Conservation (phyloP, 495 filamentous ascomycete species). For the Aspergillus kassunensis region DNA sequence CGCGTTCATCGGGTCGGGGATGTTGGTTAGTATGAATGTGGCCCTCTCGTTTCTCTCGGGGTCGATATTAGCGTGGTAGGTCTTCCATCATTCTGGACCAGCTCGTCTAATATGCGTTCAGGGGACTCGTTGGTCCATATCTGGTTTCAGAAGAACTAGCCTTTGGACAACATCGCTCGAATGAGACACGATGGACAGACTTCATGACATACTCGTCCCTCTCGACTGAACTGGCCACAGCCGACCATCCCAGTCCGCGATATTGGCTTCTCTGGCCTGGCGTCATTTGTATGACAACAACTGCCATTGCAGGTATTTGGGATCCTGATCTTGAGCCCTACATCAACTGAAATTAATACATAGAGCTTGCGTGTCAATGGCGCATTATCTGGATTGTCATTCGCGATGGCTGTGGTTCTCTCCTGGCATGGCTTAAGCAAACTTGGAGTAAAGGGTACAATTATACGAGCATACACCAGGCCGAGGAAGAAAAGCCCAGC, state of each 20-base stretch:
- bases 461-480: not conserved
- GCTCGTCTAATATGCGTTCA: not conserved
- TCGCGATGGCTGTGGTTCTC: not conserved
- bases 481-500: not conserved
- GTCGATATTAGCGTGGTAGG: conserved; percentile 5
- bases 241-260: conserved; percentile 1
- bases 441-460: not conserved
- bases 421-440: not conserved
- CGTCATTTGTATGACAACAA: conserved; percentile 2
- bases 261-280: conserved; percentile 8
- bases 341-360: too few species aligned
- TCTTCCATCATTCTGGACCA: not conserved
- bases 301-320: not conserved
- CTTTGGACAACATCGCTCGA: not conserved
- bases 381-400: not conserved
- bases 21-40: conserved; percentile 5
- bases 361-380: conserved; percentile 4
- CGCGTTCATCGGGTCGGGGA: conserved; percentile 5
- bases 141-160: not conserved
- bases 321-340: too few species aligned
- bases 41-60: not conserved
- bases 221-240: not conserved
- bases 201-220: conserved; percentile 3
- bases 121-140: conserved; percentile 2
- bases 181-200: not conserved